These are phyloP conservation scores for Starmerella ratchasimensis DNA, from an alignment of 805 yeast species.

Conservation along the genomic window DNA sequence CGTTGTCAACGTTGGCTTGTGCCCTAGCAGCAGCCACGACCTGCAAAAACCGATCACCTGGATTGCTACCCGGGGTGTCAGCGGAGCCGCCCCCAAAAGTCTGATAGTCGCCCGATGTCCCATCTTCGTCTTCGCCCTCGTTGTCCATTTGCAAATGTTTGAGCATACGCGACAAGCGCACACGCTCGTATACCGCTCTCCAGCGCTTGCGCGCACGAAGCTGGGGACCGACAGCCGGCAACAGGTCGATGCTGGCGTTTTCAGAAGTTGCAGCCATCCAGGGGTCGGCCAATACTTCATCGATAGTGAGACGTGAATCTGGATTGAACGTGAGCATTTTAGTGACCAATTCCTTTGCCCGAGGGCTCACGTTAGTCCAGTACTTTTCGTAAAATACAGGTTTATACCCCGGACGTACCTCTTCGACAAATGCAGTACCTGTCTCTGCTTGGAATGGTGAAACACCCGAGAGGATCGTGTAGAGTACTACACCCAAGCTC, in stretches of 20 bases:
- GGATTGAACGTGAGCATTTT: constrained; percentile 65
- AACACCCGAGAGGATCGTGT: constrained; percentile 80
- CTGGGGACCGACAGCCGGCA: constrained; percentile 66
- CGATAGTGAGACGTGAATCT: constrained; percentile 61
- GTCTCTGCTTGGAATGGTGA: constrained; percentile 82
- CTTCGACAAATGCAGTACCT: constrained; percentile 65
- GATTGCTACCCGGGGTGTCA: neutral
- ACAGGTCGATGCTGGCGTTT: constrained; percentile 47
- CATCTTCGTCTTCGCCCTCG: constrained; percentile 33
- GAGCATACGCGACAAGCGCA: constrained; percentile 67
- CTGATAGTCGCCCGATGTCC: neutral
- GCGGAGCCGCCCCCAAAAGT: neutral
- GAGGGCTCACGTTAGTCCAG: constrained; percentile 69
- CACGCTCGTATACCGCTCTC: constrained; percentile 73
- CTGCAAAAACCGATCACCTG: constrained; percentile 14
- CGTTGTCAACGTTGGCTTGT: constrained; percentile 10
- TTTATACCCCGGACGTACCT: constrained; percentile 57
- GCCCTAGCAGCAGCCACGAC: constrained; percentile 17
- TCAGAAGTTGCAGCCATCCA: constrained; percentile 48
- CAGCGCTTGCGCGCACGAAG: constrained; percentile 76
- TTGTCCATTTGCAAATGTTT: constrained; percentile 46
- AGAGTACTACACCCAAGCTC: constrained; percentile 88
- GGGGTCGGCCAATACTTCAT: constrained; percentile 64
- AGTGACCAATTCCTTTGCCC: constrained; percentile 67
- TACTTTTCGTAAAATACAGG: constrained; percentile 78